Conservation (phyloP, 495 filamentous ascomycete species). For the Sporormia fimetaria region DNA sequence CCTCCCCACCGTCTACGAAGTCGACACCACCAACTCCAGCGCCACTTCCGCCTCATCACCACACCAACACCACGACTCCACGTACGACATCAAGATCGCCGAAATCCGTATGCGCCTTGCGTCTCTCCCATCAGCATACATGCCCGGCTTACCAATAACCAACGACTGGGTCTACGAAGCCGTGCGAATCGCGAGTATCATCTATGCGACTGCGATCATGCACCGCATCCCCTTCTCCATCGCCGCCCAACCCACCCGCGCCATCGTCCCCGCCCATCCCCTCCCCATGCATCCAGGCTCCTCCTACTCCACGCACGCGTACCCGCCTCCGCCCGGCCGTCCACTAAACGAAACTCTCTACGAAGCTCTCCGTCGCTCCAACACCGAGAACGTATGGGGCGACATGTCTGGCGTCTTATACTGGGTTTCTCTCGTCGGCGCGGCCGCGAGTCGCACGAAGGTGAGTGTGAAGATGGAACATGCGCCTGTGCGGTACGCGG, state of each 20-base stretch:
- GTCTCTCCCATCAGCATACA: conserved; percentile 13
- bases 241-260: conserved; percentile 5
- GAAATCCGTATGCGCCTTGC: conserved; percentile 8
- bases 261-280: not conserved
- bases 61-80: not conserved
- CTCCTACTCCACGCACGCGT: conserved; percentile 1
- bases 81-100: conserved; percentile 10
- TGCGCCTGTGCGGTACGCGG: not conserved
- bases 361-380: conserved; percentile 7
- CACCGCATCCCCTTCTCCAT: conserved; percentile 14
- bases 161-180: conserved; percentile 23
- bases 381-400: conserved; percentile 14
- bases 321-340: no score
- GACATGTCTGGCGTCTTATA: conserved; percentile 20
- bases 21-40: not conserved
- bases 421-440: conserved; percentile 16
- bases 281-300: not conserved
- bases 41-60: not conserved
- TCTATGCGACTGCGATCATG: conserved; percentile 17
- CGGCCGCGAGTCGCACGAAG: conserved; percentile 14
- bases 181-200: conserved; percentile 19
- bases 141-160: conserved; percentile 3
- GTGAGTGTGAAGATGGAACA: conserved; percentile 1
- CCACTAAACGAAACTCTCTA: conserved; percentile 11
- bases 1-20: conserved; percentile 2